A percentile compares a stretch with the other conserved stretches of the same genome.
These are phyloP conservation scores for Ophiostoma fasciatum DNA, from an alignment of 2,329 filamentous ascomycete genomes.

Conservation along the genomic window DNA sequence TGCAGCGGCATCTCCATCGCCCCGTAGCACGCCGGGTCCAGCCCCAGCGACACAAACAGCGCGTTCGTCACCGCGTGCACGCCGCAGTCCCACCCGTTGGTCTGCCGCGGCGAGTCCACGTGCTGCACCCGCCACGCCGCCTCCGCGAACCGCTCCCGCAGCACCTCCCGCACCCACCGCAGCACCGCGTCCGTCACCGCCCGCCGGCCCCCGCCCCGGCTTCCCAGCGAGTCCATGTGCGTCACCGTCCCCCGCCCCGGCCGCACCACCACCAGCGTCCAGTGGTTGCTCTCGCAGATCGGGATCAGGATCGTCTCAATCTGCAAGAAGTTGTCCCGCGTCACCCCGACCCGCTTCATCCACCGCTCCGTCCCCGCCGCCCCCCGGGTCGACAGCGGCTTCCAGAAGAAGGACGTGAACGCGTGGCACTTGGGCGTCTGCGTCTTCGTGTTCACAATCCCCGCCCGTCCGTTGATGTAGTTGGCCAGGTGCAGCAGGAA, in stretches of 20 bases:
- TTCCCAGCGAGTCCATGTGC: slow-evolving; percentile 53
- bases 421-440: slow-evolving; percentile 45
- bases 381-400: slow-evolving; percentile 33
- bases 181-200: slow-evolving; percentile 27
- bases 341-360: slow-evolving; percentile 40
- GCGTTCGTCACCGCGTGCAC: slow-evolving; percentile 63
- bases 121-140: slow-evolving; percentile 43
- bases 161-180: slow-evolving; percentile 41
- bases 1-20: slow-evolving; percentile 42
- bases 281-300: slow-evolving; percentile 49
- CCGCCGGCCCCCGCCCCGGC: slow-evolving; percentile 20
- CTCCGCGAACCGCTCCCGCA: slow-evolving; percentile 38
- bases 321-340: slow-evolving; percentile 45
- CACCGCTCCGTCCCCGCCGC: slow-evolving; percentile 35
- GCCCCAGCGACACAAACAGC: slow-evolving; percentile 41
- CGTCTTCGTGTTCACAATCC: slow-evolving; percentile 28
- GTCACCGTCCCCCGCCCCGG: slow-evolving; percentile 45
- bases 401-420: slow-evolving; percentile 53
- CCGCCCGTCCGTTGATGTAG: slow-evolving; percentile 40
- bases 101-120: slow-evolving; percentile 40
- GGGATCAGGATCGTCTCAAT: slow-evolving; percentile 56
- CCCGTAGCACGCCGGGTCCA: slow-evolving; percentile 36
- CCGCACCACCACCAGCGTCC: slow-evolving; percentile 56
- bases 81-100: slow-evolving; percentile 62
- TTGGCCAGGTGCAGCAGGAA: slow-evolving; percentile 46